phyloP scores from a whole-genome alignment of 1,139 yeast genomes.

The Suhomyces wounanorum region DNA sequence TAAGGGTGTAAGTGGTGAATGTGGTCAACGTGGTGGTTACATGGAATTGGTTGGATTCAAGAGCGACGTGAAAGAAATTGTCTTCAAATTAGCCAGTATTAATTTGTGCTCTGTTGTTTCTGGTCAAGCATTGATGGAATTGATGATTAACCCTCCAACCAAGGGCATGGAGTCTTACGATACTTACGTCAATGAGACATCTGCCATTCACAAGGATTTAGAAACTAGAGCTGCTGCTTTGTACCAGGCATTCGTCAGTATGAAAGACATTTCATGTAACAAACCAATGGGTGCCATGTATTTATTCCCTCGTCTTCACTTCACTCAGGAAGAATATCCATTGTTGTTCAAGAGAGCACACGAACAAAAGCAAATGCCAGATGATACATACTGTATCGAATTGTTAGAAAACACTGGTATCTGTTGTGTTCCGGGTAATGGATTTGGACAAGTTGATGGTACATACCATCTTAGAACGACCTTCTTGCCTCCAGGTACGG shows the following conservation, averaged over 20 bases:
- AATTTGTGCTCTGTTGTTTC: conserved; percentile 91
- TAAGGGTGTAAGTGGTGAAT: conserved; percentile 95
- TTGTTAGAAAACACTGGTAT: conserved; percentile 89
- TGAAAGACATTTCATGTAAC: conserved; percentile 84
- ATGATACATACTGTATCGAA: conserved; percentile 84
- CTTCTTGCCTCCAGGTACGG: conserved; percentile 90
- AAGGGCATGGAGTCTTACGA: conserved; percentile 76
- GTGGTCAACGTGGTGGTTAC: conserved; percentile 99
- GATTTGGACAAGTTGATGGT: conserved; percentile 89
- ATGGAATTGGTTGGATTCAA: conserved; percentile 89
- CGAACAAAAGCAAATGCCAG: conserved; percentile 59
- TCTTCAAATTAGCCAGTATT: conserved; percentile 85
- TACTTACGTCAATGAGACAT: conserved; percentile 61
- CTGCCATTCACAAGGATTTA: conserved; percentile 61
- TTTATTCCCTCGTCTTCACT: conserved; percentile 75
- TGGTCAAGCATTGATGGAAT: conserved; percentile 89
- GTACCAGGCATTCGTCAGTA: conserved; percentile 65
- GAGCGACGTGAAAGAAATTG: conserved; percentile 64
- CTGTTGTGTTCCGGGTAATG: conserved; percentile 96
- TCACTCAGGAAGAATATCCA: conserved; percentile 49
- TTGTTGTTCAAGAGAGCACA: conserved; percentile 65
- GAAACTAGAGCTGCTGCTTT: conserved; percentile 62
- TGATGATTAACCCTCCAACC: conserved; percentile 91
- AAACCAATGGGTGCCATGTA: conserved; percentile 98
- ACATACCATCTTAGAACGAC: conserved; percentile 94